Conservation (phyloP, 257 asterid genomes). For the Solanum habrochaites region DNA sequence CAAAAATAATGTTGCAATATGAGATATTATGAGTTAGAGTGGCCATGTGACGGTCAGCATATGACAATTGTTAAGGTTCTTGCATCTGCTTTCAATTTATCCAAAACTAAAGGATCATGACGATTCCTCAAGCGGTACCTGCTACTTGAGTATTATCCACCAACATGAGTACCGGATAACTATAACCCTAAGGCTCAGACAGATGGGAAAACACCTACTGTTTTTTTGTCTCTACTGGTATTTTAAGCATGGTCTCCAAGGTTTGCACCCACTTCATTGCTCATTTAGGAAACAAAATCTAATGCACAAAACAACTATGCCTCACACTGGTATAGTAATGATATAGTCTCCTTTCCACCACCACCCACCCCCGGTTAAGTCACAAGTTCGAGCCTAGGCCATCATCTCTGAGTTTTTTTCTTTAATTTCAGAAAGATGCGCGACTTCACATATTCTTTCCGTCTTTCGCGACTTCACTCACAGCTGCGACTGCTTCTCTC, state of each 20-base stretch:
- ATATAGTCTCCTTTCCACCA: no score
- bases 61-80: not conserved
- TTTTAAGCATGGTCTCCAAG: not conserved
- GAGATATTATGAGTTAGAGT: not conserved
- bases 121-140: not conserved
- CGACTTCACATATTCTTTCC: no score
- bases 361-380: not conserved
- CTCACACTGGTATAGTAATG: not conserved
- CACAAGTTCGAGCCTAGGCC: not conserved
- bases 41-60: not conserved
- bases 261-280: not conserved
- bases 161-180: not conserved
- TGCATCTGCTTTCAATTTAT: not conserved
- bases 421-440: no score
- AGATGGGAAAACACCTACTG: not conserved
- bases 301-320: not conserved
- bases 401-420: not conserved
- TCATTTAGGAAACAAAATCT: not conserved
- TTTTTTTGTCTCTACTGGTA: not conserved
- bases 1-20: not conserved
- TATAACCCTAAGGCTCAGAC: not conserved
- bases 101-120: not conserved
- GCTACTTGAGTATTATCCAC: not conserved
- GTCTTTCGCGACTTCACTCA: no score
- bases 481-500: no score